phyloP scores from a whole-genome alignment of 2,329 filamentous ascomycete genomes.

The Pestalotiopsis sp. region DNA sequence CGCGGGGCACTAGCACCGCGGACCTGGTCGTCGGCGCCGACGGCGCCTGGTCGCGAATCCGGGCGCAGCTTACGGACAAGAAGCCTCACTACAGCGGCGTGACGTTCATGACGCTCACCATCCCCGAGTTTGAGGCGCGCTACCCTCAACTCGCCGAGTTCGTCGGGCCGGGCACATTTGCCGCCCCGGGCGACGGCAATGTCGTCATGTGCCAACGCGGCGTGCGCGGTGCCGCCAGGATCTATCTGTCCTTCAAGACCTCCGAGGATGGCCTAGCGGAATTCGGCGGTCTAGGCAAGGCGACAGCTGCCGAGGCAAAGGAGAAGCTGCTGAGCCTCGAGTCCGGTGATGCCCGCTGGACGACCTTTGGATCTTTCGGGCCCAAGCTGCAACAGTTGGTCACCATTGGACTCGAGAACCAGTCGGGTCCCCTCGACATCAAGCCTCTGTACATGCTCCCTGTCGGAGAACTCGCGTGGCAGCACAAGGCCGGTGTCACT shows the following conservation, averaged over 20 bases:
- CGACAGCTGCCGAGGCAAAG: conserved; percentile 2
- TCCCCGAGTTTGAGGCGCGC: not conserved
- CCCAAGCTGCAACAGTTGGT: conserved; percentile 5
- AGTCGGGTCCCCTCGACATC: conserved; percentile 6
- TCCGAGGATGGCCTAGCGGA: conserved; percentile 26
- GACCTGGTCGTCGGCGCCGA: conserved; percentile 40
- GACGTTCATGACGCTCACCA: not conserved
- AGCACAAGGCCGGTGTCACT: conserved; percentile 41
- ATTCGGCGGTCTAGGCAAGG: conserved; percentile 13
- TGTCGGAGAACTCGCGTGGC: conserved; percentile 24
- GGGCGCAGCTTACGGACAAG: conserved; percentile 21
- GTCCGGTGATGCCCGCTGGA: not conserved
- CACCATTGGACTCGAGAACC: not conserved
- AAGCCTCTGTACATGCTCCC: conserved; percentile 27
- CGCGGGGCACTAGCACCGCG: conserved; percentile 14
- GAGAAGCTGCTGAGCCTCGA: conserved; percentile 3
- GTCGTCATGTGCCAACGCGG: conserved; percentile 4
- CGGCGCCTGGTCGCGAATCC: conserved; percentile 40
- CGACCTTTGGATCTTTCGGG: conserved; percentile 1
- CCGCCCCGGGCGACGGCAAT: conserved; percentile 2
- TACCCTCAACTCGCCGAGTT: conserved; percentile 10
- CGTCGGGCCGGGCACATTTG: conserved; percentile 3
- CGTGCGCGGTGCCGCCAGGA: conserved; percentile 24
- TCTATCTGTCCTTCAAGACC: conserved; percentile 31
- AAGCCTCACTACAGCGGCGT: conserved; percentile 7